Evolutionary conservation across 805 yeast species (phyloP).

Genomic region (Hanseniaspora taiwanica): DNA sequence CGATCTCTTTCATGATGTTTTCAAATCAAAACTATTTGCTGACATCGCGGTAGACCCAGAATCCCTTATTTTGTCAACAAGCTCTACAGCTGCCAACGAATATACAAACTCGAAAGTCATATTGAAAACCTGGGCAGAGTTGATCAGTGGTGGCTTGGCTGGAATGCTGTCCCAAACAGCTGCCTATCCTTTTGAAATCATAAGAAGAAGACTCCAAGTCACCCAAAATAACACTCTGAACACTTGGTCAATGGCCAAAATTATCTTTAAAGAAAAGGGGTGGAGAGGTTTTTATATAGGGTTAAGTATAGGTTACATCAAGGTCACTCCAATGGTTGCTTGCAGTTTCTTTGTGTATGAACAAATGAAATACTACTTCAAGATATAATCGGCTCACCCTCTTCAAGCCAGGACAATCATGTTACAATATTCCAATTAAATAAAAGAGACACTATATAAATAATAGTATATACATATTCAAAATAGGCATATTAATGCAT

Average conservation of each 20-base stretch:
- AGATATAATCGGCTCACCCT: conserved; percentile 26
- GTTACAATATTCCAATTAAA: conserved; percentile 2
- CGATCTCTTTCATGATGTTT: conserved; percentile 77
- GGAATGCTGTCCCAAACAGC: conserved; percentile 94
- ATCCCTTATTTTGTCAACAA: background rate
- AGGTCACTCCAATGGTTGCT: conserved; percentile 94
- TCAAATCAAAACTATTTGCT: conserved; percentile 47
- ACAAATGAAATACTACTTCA: conserved; percentile 57
- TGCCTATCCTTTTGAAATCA: conserved; percentile 91
- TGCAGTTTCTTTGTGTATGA: conserved; percentile 93
- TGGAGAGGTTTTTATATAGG: conserved; percentile 87
- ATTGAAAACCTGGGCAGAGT: conserved; percentile 87
- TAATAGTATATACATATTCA: background rate
- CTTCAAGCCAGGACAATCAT: background rate
- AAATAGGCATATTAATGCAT: conserved; percentile 1
- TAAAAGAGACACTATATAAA: too few species aligned
- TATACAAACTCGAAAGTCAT: conserved; percentile 26
- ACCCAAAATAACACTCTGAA: conserved; percentile 40
- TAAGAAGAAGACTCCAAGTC: conserved; percentile 91
- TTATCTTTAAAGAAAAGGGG: conserved; percentile 65
- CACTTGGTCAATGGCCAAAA: conserved; percentile 38
- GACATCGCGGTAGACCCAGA: conserved; percentile 33
- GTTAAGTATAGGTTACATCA: conserved; percentile 84
- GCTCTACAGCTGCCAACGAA: conserved; percentile 9
- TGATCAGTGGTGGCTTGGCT: conserved; percentile 89